phyloP scores from a whole-genome alignment of 2,329 filamentous ascomycete species.

The Juglanconis sp. region DNA sequence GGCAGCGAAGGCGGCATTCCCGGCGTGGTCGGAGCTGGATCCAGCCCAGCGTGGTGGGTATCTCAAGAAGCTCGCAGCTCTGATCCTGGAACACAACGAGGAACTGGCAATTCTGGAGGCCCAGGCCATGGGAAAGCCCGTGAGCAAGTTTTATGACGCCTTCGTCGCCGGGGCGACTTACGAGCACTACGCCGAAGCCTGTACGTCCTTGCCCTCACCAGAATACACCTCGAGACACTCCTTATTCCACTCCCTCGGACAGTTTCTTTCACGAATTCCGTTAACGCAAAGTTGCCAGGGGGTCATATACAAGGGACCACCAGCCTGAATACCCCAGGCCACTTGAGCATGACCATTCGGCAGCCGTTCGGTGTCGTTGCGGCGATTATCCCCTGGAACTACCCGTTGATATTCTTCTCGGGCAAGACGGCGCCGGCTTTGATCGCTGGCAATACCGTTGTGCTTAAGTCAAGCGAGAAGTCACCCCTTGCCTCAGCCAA shows the following conservation, averaged over 20 bases:
- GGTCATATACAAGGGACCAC: conserved; percentile 41
- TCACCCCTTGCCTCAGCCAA: conserved; percentile 42
- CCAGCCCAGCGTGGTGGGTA: conserved; percentile 37
- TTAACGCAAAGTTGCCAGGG: background rate
- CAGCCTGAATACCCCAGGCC: conserved; percentile 45
- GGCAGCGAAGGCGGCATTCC: conserved; percentile 41
- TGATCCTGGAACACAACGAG: conserved; percentile 37
- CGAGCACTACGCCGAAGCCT: conserved; percentile 42
- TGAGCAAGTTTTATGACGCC: conserved; percentile 36
- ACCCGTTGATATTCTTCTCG: conserved; percentile 42
- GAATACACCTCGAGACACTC: too few relatives aligned
- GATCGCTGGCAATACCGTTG: conserved; percentile 45
- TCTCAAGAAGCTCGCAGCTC: conserved; percentile 43
- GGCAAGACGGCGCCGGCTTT: conserved; percentile 49
- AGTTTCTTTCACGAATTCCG: too few relatives aligned
- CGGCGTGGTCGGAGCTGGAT: conserved; percentile 40
- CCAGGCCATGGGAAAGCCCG: conserved; percentile 42
- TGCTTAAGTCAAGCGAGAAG: conserved; percentile 54
- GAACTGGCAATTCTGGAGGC: conserved; percentile 45
- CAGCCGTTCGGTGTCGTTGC: conserved; percentile 52
- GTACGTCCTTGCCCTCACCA: conserved; percentile 6
- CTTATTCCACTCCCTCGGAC: too few relatives aligned
- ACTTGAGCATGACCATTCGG: conserved; percentile 41
- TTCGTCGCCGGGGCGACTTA: conserved; percentile 32
- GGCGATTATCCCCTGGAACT: conserved; percentile 59